These are phyloP conservation scores for Mucor irregularis DNA, from an alignment of 371 early-diverging fungal genomes.

Conservation along the genomic window DNA sequence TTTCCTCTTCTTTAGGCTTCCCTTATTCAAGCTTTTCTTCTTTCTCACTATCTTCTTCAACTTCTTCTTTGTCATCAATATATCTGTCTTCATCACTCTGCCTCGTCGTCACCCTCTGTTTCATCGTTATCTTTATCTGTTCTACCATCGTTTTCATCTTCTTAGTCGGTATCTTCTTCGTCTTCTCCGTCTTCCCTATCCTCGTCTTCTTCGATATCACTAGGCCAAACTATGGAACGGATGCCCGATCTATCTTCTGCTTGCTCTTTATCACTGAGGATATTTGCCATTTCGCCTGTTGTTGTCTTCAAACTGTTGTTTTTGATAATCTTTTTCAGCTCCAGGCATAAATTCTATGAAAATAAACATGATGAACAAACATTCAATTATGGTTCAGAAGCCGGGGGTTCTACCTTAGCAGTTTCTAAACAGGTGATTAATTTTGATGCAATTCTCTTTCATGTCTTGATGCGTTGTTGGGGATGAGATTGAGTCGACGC, in stretches of 20 bases:
- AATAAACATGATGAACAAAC: slow-evolving; percentile 16
- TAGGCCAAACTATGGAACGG: slow-evolving; percentile 19
- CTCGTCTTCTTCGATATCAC: not conserved
- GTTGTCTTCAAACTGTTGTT: slow-evolving; percentile 7
- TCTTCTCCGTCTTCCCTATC: slow-evolving; percentile 5
- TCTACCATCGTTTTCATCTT: not conserved
- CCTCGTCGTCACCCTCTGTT: slow-evolving; percentile 1
- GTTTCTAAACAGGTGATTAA: slow-evolving; percentile 1
- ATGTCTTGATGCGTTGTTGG: slow-evolving; percentile 2
- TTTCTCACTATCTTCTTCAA: slow-evolving; percentile 4
- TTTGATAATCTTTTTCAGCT: slow-evolving; percentile 2
- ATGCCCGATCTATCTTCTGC: not conserved
- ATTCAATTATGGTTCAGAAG: slow-evolving; percentile 10
- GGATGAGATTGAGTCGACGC: slow-evolving; percentile 4
- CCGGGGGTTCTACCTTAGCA: slow-evolving; percentile 6
- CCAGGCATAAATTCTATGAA: slow-evolving; percentile 14
- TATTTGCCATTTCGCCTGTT: slow-evolving; percentile 9
- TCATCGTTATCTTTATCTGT: slow-evolving; percentile 1
- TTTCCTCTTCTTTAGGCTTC: not conserved
- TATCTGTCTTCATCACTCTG: slow-evolving; percentile 2
- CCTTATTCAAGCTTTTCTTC: not conserved
- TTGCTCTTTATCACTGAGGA: slow-evolving; percentile 4
- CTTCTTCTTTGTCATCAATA: not conserved
- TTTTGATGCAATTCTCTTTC: slow-evolving; percentile 4
- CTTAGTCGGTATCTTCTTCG: not conserved